Evolutionary conservation across 169 alveolate genomes (phyloP), one percentile per base, ranked within the genome.

Genomic region (Miamiensis avidus): DNA sequence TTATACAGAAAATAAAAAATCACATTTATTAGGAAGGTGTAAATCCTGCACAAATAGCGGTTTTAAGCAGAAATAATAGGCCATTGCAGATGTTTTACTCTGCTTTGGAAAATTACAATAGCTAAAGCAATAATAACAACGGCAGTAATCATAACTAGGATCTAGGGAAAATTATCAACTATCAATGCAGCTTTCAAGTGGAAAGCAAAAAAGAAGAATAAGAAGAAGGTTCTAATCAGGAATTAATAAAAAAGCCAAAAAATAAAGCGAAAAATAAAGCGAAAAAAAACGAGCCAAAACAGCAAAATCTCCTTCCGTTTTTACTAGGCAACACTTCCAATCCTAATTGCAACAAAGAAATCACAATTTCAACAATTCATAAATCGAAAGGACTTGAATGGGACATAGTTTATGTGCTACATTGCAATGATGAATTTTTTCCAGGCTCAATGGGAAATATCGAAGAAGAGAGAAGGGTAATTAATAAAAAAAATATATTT

Each of bases 401-500:
- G 82, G 82, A 77, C n/a, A 33, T 77, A 11, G 74, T 77, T 77
- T 31, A 31, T 30, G 28, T 77, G 28, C 20, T 77, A 6, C 74
- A 69, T 0, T 77, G 82, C 29, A 77, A 77, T 77, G 82, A 77
- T 77, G 82, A 77, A 26, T 77, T 33, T n/a, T 77, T 77, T 77
- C 82, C 82, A 29, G 69, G 69, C 69, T 11, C 26, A 11, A 11
- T 20, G 69, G 4, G 20, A 49, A 20, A 11, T 11, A 20, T 11
- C 4, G 69, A 49, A 49, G 69, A 49, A 49, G n/a, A n/a, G n/a
- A 49, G 69, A 49, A 49, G 69, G 69, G 69, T 49, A 49, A 49
- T 49, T 11, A 49, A 49, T 11, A 49, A 49, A 49, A 49, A 49
- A 49, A 11, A 11, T 20, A 49, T 49, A 49, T 49, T 49, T 49